These are phyloP conservation scores for Fragilariopsis cylindrus DNA, from an alignment of 108 stramenopile genomes.

Conservation along the genomic window DNA sequence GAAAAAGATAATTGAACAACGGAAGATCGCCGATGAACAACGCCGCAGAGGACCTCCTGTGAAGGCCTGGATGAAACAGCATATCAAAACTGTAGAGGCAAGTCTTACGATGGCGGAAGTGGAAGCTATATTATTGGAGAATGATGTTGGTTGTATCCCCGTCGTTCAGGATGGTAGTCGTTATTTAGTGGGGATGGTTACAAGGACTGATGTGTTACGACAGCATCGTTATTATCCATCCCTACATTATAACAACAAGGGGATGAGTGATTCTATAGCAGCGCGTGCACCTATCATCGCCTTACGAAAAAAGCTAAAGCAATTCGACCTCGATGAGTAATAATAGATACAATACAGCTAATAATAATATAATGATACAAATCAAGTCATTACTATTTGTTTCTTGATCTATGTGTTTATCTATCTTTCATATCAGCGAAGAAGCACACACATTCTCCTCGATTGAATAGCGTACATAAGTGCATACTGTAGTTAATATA, in stretches of 20 bases:
- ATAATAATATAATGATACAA: background rate
- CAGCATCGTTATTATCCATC: slow-evolving; percentile 86
- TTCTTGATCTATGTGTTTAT: background rate
- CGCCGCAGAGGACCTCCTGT: slow-evolving; percentile 64
- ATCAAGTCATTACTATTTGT: background rate
- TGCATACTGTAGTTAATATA: too few species aligned
- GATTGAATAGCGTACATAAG: too few species aligned
- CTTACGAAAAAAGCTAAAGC: slow-evolving; percentile 75
- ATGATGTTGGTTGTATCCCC: slow-evolving; percentile 86
- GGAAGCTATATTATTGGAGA: slow-evolving; percentile 76
- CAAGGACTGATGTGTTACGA: slow-evolving; percentile 83
- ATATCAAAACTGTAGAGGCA: slow-evolving; percentile 74
- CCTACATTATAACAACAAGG: slow-evolving; percentile 90
- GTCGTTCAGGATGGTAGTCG: slow-evolving; percentile 77
- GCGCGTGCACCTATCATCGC: slow-evolving; percentile 77
- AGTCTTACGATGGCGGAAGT: slow-evolving; percentile 82
- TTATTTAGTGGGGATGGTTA: slow-evolving; percentile 83
- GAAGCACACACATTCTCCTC: too few species aligned
- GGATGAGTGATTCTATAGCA: slow-evolving; percentile 74
- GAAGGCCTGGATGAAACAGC: slow-evolving; percentile 92
- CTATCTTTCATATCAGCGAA: background rate
- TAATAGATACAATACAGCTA: background rate
- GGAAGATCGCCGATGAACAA: slow-evolving; percentile 43
- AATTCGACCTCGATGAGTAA: slow-evolving; percentile 72
- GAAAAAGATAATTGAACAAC: slow-evolving; percentile 35